Conservation (phyloP, 2,329 filamentous ascomycete species). For the Eutypa lata region DNA sequence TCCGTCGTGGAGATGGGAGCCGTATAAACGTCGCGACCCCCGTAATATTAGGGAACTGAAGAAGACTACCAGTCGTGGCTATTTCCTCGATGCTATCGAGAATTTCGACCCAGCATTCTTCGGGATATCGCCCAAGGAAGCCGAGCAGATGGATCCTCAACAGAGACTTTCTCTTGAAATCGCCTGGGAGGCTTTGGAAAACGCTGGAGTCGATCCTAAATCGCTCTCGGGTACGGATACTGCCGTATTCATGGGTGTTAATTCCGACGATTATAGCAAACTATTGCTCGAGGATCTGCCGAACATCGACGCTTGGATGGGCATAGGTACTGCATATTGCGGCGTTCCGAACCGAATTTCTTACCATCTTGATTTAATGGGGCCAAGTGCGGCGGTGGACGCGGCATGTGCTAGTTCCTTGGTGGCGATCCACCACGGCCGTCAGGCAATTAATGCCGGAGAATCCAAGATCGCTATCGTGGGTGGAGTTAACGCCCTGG, state of each 20-base stretch:
- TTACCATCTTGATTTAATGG: constrained; percentile 28
- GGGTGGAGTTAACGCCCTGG: constrained; percentile 31
- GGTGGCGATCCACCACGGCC: constrained; percentile 29
- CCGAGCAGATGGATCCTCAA: constrained; percentile 23
- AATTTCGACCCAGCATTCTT: constrained; percentile 24
- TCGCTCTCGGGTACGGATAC: constrained; percentile 24
- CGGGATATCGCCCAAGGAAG: constrained; percentile 20
- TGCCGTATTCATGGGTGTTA: constrained; percentile 28
- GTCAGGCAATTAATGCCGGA: constrained; percentile 25
- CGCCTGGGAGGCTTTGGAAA: constrained; percentile 57
- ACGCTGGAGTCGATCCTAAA: constrained; percentile 43
- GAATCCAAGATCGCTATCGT: constrained; percentile 26
- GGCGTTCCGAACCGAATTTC: constrained; percentile 34
- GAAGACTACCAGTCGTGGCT: constrained; percentile 11
- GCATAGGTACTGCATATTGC: constrained; percentile 35
- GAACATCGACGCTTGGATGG: constrained; percentile 34
- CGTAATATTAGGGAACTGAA: constrained; percentile 15
- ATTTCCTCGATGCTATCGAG: constrained; percentile 12
- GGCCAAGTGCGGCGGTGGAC: constrained; percentile 31
- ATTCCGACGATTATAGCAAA: constrained; percentile 33
- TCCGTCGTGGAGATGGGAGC: constrained; percentile 16
- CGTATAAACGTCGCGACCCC: constrained; percentile 9
- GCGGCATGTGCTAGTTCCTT: constrained; percentile 34
- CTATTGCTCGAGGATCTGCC: constrained; percentile 34
- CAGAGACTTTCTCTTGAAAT: constrained; percentile 14